Percentiles rank a stretch among this genome's conserved stretches.
Evolutionary conservation across 441 rosid species (phyloP).

Genomic region (Rhodomyrtus psidioides): DNA sequence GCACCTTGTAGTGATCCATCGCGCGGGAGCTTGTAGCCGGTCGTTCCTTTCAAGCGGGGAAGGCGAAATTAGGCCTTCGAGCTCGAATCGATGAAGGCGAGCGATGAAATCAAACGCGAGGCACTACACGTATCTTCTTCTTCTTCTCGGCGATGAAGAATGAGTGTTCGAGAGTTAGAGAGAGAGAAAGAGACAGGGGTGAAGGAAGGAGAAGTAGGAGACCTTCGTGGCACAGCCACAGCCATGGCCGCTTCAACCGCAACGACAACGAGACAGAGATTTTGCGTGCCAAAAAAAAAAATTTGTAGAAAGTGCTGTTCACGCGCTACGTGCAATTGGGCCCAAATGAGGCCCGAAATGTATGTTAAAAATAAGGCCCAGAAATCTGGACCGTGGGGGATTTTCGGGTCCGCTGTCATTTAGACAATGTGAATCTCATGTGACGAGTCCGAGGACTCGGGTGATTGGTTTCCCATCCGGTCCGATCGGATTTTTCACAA

Average conservation of each 20-base stretch:
- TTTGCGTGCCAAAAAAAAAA: background rate
- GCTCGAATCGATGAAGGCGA: background rate
- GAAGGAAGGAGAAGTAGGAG: background rate
- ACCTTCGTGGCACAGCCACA: background rate
- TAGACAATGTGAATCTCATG: background rate
- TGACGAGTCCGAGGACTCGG: too few species aligned
- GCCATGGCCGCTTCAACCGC: background rate
- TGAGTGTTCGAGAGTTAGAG: background rate
- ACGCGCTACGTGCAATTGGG: background rate
- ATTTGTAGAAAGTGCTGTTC: background rate
- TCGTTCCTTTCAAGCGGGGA: background rate
- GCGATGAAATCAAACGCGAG: background rate
- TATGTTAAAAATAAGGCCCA: background rate
- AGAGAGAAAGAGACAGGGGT: background rate
- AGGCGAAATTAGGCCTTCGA: background rate
- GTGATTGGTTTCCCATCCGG: too few species aligned
- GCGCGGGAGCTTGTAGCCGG: background rate
- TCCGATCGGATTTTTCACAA: too few species aligned
- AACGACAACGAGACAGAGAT: background rate
- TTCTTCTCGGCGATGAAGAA: background rate
- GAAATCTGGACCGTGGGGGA: background rate
- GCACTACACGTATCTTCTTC: background rate
- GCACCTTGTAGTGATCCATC: constrained; percentile 60
- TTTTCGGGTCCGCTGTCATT: background rate
- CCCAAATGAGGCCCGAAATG: background rate